A percentile compares a stretch with the other conserved stretches of the same genome.
Conservation (phyloP, 306 rosid species). For the Leucaena leucocephala region DNA sequence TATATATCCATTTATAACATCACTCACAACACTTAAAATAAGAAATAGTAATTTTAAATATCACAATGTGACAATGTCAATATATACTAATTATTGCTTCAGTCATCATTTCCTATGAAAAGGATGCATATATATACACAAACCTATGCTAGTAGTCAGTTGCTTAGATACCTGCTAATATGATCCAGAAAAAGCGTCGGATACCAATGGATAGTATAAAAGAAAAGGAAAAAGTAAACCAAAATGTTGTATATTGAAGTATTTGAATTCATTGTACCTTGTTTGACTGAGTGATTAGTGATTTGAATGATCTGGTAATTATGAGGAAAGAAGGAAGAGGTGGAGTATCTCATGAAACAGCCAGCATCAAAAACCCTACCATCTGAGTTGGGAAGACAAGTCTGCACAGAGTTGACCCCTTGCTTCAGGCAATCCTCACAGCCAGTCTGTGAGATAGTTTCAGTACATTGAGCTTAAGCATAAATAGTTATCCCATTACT, state of each 20-base stretch:
- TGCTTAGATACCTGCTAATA: too few relatives aligned
- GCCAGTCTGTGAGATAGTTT: background rate
- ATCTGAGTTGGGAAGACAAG: background rate
- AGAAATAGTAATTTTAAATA: too few relatives aligned
- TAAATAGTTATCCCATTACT: background rate
- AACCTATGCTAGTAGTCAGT: too few relatives aligned
- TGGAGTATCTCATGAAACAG: conserved; percentile 1
- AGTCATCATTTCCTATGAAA: background rate
- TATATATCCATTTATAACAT: too few relatives aligned
- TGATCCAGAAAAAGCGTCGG: too few relatives aligned
- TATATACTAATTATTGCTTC: background rate
- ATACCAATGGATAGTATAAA: too few relatives aligned
- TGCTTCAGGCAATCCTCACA: background rate
- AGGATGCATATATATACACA: too few relatives aligned
- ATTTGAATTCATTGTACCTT: background rate
- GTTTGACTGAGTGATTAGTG: background rate
- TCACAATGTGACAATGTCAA: background rate
- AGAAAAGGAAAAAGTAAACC: too few relatives aligned
- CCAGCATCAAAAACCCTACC: background rate
- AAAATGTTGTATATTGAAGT: background rate
- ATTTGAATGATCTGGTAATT: background rate
- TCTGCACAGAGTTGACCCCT: background rate
- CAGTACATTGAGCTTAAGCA: background rate
- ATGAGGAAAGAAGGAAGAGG: background rate
- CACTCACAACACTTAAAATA: too few relatives aligned